A percentile compares a stretch with the other conserved stretches of the same genome.
Conservation (phyloP, 148 eudicot species). For the Fagopyrum tataricum region DNA sequence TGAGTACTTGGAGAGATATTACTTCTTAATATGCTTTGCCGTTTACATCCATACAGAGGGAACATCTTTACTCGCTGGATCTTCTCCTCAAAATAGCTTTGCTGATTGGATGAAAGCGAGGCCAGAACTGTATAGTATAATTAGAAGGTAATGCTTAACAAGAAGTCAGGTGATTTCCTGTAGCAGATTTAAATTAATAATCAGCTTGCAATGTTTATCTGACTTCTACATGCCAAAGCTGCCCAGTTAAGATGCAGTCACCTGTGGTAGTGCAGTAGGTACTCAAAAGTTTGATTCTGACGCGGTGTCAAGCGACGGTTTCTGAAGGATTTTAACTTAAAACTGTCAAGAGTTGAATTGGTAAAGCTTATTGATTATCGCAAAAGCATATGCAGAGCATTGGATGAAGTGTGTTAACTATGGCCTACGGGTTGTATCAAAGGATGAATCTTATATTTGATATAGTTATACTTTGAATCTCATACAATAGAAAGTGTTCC, state of each 20-base stretch:
- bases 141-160: slow-evolving; percentile 60
- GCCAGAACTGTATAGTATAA: slow-evolving; percentile 88
- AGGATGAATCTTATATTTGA: neutral
- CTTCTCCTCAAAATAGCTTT: slow-evolving; percentile 53
- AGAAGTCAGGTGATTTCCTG: neutral
- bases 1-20: slow-evolving; percentile 96
- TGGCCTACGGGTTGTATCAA: neutral
- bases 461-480: neutral
- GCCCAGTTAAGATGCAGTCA: neutral
- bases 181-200: neutral
- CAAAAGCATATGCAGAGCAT: neutral
- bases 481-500: neutral
- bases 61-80: slow-evolving; percentile 37
- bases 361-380: neutral
- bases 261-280: neutral
- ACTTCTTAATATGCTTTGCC: slow-evolving; percentile 87
- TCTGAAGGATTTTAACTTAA: neutral
- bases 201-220: neutral
- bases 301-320: neutral
- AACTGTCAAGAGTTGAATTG: neutral
- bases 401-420: neutral
- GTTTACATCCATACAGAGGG: slow-evolving; percentile 91
- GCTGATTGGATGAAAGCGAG: slow-evolving; percentile 95
- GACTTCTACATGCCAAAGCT: neutral
- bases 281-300: neutral